Conservation (phyloP, 345 rosid genomes). For the Leavenworthia alabamica region DNA sequence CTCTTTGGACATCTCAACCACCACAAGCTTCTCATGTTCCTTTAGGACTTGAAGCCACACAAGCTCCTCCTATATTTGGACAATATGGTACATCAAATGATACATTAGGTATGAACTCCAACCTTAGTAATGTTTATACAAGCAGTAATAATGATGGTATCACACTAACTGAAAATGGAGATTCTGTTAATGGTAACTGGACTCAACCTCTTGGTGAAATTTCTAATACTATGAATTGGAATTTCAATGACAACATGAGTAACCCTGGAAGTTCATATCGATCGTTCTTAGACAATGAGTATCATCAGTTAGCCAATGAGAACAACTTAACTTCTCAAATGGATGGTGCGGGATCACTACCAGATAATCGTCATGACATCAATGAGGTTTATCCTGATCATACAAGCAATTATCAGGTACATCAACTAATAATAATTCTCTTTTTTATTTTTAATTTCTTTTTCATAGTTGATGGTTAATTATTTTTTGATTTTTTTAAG, state of each 20-base stretch:
- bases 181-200: not conserved
- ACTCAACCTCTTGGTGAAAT: not conserved
- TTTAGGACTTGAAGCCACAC: too few relatives aligned
- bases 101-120: constrained; percentile 4
- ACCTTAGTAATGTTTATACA: not conserved
- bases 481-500: too few relatives aligned
- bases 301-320: too few relatives aligned
- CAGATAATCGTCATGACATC: not conserved
- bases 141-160: not conserved
- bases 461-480: too few relatives aligned
- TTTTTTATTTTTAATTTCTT: not conserved
- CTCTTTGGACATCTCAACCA: not conserved
- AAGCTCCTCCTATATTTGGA: not conserved
- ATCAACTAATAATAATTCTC: not conserved
- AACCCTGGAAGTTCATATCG: constrained; percentile 7
- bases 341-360: not conserved
- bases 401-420: too few relatives aligned
- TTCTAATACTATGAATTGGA: not conserved
- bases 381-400: too few relatives aligned
- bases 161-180: not conserved
- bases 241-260: not conserved
- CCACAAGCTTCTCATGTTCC: not conserved
- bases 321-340: not conserved
- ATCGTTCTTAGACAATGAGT: not conserved
- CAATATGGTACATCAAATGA: not conserved